A percentile compares a stretch with the other conserved stretches of the same genome.
Evolutionary conservation across 768 basidiomycete species (phyloP).

Genomic region (Amanita pseudoporphyria): DNA sequence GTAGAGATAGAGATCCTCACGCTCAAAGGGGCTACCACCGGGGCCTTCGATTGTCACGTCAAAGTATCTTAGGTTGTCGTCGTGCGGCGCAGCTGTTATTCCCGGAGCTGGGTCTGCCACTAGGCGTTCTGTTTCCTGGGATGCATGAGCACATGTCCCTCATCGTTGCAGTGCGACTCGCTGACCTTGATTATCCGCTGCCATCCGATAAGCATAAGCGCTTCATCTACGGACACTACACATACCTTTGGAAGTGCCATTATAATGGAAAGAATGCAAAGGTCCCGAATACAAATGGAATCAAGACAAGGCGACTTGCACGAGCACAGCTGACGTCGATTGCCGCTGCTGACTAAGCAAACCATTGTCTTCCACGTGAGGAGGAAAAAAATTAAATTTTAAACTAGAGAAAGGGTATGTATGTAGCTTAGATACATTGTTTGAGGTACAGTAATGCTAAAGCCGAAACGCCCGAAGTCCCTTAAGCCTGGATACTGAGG

Average conservation of each 20-base stretch:
- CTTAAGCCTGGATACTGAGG: not conserved
- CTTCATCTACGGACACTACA: not conserved
- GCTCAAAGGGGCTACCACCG: slow-evolving; percentile 84
- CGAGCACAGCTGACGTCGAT: not conserved
- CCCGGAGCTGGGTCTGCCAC: slow-evolving; percentile 96
- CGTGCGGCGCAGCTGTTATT: slow-evolving; percentile 90
- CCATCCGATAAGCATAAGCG: slow-evolving; percentile 5
- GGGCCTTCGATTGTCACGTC: slow-evolving; percentile 97
- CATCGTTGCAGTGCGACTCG: not conserved
- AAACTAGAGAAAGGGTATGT: not conserved
- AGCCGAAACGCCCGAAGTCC: not conserved
- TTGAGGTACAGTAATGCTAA: not conserved
- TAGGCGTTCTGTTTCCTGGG: slow-evolving; percentile 95
- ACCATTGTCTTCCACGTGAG: not conserved
- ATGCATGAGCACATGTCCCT: not conserved
- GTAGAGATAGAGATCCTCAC: slow-evolving; percentile 30
- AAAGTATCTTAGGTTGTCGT: slow-evolving; percentile 97
- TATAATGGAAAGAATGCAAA: not conserved
- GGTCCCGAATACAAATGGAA: not conserved
- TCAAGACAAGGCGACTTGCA: not conserved
- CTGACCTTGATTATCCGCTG: slow-evolving; percentile 9
- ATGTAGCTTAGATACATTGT: not conserved
- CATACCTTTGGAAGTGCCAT: slow-evolving; percentile 7
- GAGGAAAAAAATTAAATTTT: not conserved
- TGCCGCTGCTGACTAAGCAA: slow-evolving; percentile 4